A percentile compares a stretch with the other conserved stretches of the same genome.
phyloP scores from a whole-genome alignment of 2,329 filamentous ascomycete genomes.

The Eurotiales sp. region DNA sequence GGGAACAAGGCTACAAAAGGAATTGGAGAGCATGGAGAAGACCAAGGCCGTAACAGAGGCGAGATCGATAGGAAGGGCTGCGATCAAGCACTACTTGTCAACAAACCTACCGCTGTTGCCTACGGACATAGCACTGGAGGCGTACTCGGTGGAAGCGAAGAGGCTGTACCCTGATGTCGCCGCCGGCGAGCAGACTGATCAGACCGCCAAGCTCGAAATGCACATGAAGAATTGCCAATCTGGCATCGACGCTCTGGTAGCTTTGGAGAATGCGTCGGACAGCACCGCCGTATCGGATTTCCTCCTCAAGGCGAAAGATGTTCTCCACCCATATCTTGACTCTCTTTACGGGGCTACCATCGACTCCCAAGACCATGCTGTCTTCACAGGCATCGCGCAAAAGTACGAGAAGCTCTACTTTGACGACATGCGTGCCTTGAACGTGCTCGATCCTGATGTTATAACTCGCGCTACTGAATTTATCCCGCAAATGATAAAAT shows the following conservation, averaged over 20 bases:
- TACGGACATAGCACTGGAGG: constrained; percentile 41
- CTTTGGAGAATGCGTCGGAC: constrained; percentile 21
- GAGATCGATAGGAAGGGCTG: constrained; percentile 46
- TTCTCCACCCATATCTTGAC: constrained; percentile 81
- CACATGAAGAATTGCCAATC: constrained; percentile 60
- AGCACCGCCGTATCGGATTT: constrained; percentile 39
- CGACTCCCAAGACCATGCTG: constrained; percentile 59
- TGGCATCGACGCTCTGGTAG: constrained; percentile 40
- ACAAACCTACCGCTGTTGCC: constrained; percentile 61
- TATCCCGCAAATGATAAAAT: constrained; percentile 77
- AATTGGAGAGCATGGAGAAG: constrained; percentile 30
- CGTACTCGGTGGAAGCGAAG: constrained; percentile 46
- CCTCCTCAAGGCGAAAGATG: constrained; percentile 57
- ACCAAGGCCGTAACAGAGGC: constrained; percentile 43
- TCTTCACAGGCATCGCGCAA: constrained; percentile 82
- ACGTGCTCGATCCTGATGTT: constrained; percentile 75
- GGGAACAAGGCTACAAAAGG: constrained; percentile 62
- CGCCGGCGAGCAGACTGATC: constrained; percentile 62
- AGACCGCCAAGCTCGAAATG: constrained; percentile 86
- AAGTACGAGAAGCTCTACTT: constrained; percentile 82
- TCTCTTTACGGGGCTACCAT: constrained; percentile 54
- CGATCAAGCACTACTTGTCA: constrained; percentile 57
- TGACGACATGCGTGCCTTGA: constrained; percentile 80
- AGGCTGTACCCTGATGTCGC: constrained; percentile 54
- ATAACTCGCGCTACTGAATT: constrained; percentile 88